phyloP scores from a whole-genome alignment of 768 basidiomycete genomes.

The Hericium alpestre region DNA sequence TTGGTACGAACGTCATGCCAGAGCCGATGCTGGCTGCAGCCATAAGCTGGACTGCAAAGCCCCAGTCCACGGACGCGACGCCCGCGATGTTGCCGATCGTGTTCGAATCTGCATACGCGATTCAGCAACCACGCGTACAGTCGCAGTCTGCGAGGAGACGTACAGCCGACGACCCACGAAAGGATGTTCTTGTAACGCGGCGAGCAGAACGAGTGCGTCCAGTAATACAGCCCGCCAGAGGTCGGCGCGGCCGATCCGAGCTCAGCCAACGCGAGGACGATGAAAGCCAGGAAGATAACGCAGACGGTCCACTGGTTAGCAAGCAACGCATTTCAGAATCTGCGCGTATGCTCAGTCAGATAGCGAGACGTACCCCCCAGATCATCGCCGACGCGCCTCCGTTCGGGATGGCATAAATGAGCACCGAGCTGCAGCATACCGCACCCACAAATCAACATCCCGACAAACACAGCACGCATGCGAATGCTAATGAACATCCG shows the following conservation, averaged over 20 bases:
- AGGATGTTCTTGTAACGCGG: conserved; percentile 25
- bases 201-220: conserved; percentile 23
- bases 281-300: conserved; percentile 22
- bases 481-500: background rate
- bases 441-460: background rate
- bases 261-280: conserved; percentile 26
- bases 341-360: background rate
- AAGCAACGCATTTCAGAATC: background rate
- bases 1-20: conserved; percentile 22
- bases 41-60: conserved; percentile 51
- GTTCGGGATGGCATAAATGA: conserved; percentile 19
- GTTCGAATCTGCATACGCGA: conserved; percentile 17
- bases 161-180: conserved; percentile 31
- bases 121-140: background rate
- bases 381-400: conserved; percentile 23
- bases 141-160: conserved; percentile 3
- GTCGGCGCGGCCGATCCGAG: conserved; percentile 26
- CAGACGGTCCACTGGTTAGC: conserved; percentile 23
- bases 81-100: conserved; percentile 28
- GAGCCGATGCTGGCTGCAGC: conserved; percentile 48
- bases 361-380: conserved; percentile 19
- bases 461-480: background rate
- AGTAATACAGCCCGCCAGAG: conserved; percentile 27
- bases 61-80: conserved; percentile 39
- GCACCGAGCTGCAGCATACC: conserved; percentile 10